Evolutionary conservation across 495 filamentous ascomycete genomes (phyloP).

Genomic region (Aspergillus mulundensis): DNA sequence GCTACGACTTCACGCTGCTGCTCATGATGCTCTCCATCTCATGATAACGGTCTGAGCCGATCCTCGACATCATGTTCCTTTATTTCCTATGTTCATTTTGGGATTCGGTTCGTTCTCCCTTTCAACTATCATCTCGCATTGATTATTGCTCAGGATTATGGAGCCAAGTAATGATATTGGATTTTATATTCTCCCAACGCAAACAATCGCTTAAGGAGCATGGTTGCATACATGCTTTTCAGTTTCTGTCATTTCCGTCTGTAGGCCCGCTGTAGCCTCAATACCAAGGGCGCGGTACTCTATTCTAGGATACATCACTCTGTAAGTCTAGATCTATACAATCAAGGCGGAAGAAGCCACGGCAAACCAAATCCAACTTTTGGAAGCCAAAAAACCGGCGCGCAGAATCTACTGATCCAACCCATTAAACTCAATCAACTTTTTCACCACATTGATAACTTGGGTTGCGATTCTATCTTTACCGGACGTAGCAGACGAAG

Average conservation of each 20-base stretch:
- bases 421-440: slow-evolving; percentile 82
- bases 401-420: slow-evolving; percentile 57
- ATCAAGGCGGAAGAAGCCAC: not conserved
- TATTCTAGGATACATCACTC: not conserved
- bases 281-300: not conserved
- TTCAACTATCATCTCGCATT: slow-evolving; percentile 6
- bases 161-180: slow-evolving; percentile 17
- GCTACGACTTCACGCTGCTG: slow-evolving; percentile 1
- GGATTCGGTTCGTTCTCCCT: slow-evolving; percentile 2
- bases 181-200: not conserved
- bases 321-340: not conserved
- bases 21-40: not conserved
- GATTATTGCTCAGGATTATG: slow-evolving; percentile 18
- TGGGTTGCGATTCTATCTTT: slow-evolving; percentile 44
- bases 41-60: slow-evolving; percentile 4
- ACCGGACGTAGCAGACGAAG: slow-evolving; percentile 17
- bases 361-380: not conserved
- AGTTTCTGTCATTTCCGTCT: not conserved
- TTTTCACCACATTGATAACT: slow-evolving; percentile 71
- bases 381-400: not conserved
- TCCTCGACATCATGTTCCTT: not conserved
- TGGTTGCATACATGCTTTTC: not conserved
- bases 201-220: not conserved
- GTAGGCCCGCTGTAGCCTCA: not conserved
- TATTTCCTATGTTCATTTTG: slow-evolving; percentile 13